A percentile compares a stretch with the other conserved stretches of the same genome.
These are phyloP conservation scores for Aspergillus steynii DNA, from an alignment of 495 filamentous ascomycete species.

Conservation along the genomic window DNA sequence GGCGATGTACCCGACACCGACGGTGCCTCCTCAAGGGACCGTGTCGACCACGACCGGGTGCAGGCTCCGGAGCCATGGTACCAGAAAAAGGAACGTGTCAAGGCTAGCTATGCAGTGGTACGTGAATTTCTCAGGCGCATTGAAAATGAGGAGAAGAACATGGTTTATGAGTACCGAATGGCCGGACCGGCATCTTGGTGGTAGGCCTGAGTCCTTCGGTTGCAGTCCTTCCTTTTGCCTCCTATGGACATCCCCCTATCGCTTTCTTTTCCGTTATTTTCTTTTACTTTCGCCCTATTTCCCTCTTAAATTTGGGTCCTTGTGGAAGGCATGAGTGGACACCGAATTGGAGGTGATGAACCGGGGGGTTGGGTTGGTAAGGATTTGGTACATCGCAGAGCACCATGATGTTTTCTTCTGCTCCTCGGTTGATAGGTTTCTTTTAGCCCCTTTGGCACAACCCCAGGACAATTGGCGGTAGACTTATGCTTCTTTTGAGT, in stretches of 20 bases:
- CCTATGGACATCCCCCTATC: neutral
- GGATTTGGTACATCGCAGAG: neutral
- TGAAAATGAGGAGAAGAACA: slow-evolving; percentile 12
- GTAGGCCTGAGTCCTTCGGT: neutral
- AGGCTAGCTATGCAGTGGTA: slow-evolving; percentile 6
- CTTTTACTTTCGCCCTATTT: neutral
- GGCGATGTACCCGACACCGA: neutral
- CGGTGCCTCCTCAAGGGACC: neutral
- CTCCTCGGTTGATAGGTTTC: neutral
- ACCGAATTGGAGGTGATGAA: neutral
- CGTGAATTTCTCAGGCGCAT: slow-evolving; percentile 16
- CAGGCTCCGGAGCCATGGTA: slow-evolving; percentile 7
- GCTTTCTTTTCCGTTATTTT: slow-evolving; percentile 5
- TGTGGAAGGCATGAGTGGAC: neutral
- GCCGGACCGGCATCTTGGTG: neutral
- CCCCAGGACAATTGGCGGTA: neutral
- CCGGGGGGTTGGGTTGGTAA: neutral
- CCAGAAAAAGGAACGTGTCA: slow-evolving; percentile 6
- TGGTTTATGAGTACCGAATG: slow-evolving; percentile 11
- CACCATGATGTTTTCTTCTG: neutral
- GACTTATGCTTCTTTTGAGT: neutral
- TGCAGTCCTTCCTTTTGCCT: neutral
- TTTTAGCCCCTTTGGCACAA: neutral
- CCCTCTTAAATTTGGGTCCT: neutral
- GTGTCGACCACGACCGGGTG: no score